Evolutionary conservation across 768 basidiomycete genomes (phyloP).

Genomic region (Termitomyces sp.): DNA sequence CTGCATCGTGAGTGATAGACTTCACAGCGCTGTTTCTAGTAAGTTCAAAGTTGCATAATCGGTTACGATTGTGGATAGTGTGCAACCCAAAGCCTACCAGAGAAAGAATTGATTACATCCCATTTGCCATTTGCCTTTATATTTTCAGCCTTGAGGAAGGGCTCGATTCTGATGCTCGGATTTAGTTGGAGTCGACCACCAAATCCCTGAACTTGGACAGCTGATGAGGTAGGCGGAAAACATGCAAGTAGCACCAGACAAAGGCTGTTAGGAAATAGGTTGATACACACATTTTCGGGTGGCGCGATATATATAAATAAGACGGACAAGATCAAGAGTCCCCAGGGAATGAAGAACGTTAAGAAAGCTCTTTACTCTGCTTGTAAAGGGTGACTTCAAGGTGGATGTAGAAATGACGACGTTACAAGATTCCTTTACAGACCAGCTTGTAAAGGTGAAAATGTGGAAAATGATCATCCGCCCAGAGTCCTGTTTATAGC

Average conservation of each 20-base stretch:
- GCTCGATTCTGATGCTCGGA: background rate
- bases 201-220: background rate
- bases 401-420: too few species aligned
- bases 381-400: too few species aligned
- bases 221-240: background rate
- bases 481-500: background rate
- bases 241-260: background rate
- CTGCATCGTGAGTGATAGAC: background rate
- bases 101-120: background rate
- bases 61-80: background rate
- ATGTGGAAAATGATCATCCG: background rate
- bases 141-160: background rate
- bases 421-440: too few species aligned
- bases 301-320: background rate
- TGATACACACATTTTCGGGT: too few species aligned
- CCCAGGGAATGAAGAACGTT: background rate
- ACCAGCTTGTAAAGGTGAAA: background rate
- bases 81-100: background rate
- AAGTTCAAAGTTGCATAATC: too few species aligned
- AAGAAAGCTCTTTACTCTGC: background rate
- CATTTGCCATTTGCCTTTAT: background rate
- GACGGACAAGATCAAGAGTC: background rate
- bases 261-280: background rate
- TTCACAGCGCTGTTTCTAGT: background rate
- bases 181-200: background rate